A percentile compares a stretch with the other conserved stretches of the same genome.
These are phyloP conservation scores for Marchantia polymorpha DNA, from an alignment of 225 moss, liverwort and hornwort genomes.

Conservation along the genomic window DNA sequence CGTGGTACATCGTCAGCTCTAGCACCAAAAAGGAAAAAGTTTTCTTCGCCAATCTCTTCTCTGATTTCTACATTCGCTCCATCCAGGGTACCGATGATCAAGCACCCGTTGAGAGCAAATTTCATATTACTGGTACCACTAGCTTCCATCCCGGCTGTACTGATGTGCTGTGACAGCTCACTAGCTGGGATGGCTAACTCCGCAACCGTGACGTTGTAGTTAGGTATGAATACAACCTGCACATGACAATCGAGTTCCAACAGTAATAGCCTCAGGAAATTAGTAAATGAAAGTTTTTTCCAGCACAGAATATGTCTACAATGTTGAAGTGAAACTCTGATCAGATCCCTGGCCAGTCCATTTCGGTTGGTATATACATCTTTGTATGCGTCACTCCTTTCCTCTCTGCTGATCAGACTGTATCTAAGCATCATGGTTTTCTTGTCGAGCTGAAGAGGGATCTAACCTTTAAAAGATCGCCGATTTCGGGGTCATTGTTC, in stretches of 20 bases:
- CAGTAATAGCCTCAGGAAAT: background rate
- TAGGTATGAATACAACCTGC: constrained; percentile 70
- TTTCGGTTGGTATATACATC: background rate
- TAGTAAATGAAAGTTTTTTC: background rate
- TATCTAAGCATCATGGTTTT: too few species aligned
- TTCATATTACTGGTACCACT: constrained; percentile 91
- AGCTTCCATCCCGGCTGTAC: constrained; percentile 82
- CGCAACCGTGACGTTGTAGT: constrained; percentile 69
- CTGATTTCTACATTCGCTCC: constrained; percentile 79
- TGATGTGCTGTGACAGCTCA: constrained; percentile 76
- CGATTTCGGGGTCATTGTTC: constrained; percentile 63
- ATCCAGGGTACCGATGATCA: constrained; percentile 78
- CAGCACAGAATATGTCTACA: background rate
- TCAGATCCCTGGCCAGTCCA: background rate
- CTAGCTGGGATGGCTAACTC: constrained; percentile 74
- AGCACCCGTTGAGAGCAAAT: constrained; percentile 72
- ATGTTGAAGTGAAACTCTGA: too few species aligned
- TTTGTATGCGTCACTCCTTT: too few species aligned
- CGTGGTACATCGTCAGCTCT: constrained; percentile 55
- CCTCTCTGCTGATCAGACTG: too few species aligned
- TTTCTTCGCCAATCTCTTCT: constrained; percentile 54
- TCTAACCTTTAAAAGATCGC: constrained; percentile 59
- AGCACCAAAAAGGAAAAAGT: constrained; percentile 77
- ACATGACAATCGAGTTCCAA: background rate
- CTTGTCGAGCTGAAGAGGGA: background rate